Percentiles rank a stretch among this genome's conserved stretches.
phyloP scores from a whole-genome alignment of 108 stramenopile genomes.

The Pseudonitzschia multistriata region DNA sequence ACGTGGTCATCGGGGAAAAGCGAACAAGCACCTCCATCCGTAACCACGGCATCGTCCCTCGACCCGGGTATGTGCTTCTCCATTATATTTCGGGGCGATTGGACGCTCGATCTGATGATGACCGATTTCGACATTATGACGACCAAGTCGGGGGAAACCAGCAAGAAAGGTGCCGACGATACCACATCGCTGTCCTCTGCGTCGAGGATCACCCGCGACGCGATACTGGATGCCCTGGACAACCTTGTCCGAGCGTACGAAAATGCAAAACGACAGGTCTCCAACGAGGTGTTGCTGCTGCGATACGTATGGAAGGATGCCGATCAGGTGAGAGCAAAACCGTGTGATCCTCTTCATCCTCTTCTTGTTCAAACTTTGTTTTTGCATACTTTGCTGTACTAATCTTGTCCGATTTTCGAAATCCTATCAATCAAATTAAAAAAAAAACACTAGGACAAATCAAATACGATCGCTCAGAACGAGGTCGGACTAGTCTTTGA shows the following conservation, averaged over 20 bases:
- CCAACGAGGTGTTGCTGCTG: slow-evolving; percentile 76
- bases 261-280: slow-evolving; percentile 58
- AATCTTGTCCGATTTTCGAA: not conserved
- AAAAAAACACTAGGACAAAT: slow-evolving; percentile 39
- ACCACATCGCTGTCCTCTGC: not conserved
- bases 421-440: slow-evolving; percentile 10
- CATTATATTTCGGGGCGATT: slow-evolving; percentile 76
- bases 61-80: slow-evolving; percentile 67
- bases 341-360: slow-evolving; percentile 31
- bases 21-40: not conserved
- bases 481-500: slow-evolving; percentile 55
- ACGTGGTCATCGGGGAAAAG: not conserved
- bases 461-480: slow-evolving; percentile 56
- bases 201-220: slow-evolving; percentile 45
- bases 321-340: slow-evolving; percentile 36
- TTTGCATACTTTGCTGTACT: not conserved
- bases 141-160: not conserved
- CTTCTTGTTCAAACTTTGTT: slow-evolving; percentile 25
- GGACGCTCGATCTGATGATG: slow-evolving; percentile 79
- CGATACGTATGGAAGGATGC: slow-evolving; percentile 77
- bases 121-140: slow-evolving; percentile 20
- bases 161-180: not conserved
- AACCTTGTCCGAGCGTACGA: slow-evolving; percentile 55
- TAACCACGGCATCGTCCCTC: slow-evolving; percentile 14
- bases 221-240: slow-evolving; percentile 65